phyloP scores from a whole-genome alignment of 108 stramenopile species.

The Cyclotella cryptica region DNA sequence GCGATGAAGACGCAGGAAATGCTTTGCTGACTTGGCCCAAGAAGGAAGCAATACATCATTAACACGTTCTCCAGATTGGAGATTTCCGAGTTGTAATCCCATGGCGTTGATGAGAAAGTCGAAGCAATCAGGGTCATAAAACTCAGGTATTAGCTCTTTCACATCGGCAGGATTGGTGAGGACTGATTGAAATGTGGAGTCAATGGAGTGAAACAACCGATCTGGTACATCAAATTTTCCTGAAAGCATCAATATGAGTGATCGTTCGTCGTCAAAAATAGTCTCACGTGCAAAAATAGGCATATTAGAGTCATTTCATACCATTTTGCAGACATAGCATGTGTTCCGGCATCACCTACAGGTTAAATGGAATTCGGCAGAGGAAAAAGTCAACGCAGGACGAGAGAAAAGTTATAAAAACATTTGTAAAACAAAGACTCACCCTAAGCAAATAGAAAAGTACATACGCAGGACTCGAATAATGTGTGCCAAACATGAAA shows the following conservation, averaged over 20 bases:
- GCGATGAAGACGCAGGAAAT: slow-evolving; percentile 89
- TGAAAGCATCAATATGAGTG: slow-evolving; percentile 15
- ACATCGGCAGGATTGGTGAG: slow-evolving; percentile 95
- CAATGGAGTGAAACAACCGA: slow-evolving; percentile 90
- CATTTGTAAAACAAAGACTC: too few relatives aligned
- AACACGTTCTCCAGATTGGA: slow-evolving; percentile 88
- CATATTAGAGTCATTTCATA: slow-evolving; percentile 28
- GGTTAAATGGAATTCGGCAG: too few relatives aligned
- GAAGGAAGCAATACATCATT: slow-evolving; percentile 91
- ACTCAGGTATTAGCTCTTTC: slow-evolving; percentile 98
- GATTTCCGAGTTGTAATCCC: slow-evolving; percentile 91
- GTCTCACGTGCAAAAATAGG: not conserved
- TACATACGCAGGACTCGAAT: slow-evolving; percentile 97
- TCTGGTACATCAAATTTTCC: slow-evolving; percentile 98
- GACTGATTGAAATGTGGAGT: slow-evolving; percentile 79
- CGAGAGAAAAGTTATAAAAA: too few relatives aligned
- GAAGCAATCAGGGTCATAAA: slow-evolving; percentile 84
- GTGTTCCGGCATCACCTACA: slow-evolving; percentile 88
- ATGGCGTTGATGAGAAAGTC: slow-evolving; percentile 93
- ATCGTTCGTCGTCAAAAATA: not conserved
- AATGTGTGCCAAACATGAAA: slow-evolving; percentile 97
- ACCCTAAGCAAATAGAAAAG: slow-evolving; percentile 94
- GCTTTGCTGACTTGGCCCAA: slow-evolving; percentile 89
- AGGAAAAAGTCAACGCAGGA: too few relatives aligned
- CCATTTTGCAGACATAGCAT: slow-evolving; percentile 98